A percentile compares a stretch with the other conserved stretches of the same genome.
These are phyloP conservation scores for Xerophyta viscosa DNA, from an alignment of 106 monocot species.

Conservation along the genomic window DNA sequence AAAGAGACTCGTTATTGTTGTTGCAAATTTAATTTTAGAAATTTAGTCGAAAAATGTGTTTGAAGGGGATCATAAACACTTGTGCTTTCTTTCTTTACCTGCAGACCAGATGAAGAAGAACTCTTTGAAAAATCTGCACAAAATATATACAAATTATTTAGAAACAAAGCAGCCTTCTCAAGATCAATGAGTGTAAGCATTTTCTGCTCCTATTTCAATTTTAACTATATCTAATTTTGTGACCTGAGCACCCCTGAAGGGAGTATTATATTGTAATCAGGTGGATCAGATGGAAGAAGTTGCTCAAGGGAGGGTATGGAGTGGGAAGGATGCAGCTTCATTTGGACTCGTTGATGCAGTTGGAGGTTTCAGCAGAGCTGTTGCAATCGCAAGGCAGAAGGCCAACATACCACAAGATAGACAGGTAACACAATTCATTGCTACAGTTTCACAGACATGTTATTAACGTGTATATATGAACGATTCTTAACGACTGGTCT, in stretches of 20 bases:
- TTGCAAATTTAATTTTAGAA: too few species aligned
- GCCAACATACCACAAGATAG: conserved; percentile 73
- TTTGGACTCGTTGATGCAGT: conserved; percentile 82
- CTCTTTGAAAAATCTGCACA: conserved; percentile 71
- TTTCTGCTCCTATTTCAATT: neutral
- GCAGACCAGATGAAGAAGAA: conserved; percentile 79
- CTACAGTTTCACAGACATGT: neutral
- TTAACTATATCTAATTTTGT: neutral
- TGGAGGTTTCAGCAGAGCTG: conserved; percentile 76
- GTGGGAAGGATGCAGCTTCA: conserved; percentile 67
- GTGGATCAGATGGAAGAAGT: conserved; percentile 86
- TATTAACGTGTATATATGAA: neutral
- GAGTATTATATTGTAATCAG: conserved; percentile 22
- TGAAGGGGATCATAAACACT: too few species aligned
- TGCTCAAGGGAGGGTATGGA: conserved; percentile 98
- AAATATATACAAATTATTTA: conserved; percentile 54
- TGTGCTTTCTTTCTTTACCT: neutral
- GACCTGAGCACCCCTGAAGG: neutral
- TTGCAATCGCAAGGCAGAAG: conserved; percentile 90
- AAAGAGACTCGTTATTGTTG: too few species aligned
- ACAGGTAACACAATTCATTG: conserved; percentile 28
- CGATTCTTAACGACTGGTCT: neutral
- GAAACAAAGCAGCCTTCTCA: conserved; percentile 91
- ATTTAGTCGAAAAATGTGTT: too few species aligned
- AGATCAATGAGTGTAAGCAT: conserved; percentile 81